These are phyloP conservation scores for Ilex aquifolium DNA, from an alignment of 257 asterid genomes.

Conservation along the genomic window DNA sequence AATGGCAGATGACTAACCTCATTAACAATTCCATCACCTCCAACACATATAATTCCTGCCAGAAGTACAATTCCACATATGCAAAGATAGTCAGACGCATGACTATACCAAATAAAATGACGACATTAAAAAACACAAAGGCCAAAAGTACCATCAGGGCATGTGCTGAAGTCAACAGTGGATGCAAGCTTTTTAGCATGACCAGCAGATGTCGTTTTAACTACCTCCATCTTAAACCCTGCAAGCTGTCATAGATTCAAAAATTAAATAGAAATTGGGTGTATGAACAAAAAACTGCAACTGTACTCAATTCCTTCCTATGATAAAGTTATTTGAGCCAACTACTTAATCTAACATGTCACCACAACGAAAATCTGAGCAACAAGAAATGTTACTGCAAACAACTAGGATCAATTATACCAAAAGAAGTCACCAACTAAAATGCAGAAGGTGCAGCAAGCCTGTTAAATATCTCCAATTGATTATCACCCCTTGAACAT, in stretches of 20 bases:
- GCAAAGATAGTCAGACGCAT: conserved; percentile 15
- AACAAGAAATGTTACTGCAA: too few relatives aligned
- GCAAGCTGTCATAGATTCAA: conserved; percentile 61
- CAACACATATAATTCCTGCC: conserved; percentile 96
- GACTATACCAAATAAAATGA: conserved; percentile 9
- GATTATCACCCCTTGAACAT: background rate
- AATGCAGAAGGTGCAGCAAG: background rate
- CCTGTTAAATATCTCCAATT: background rate
- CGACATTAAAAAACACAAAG: conserved; percentile 14
- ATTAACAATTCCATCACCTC: conserved; percentile 96
- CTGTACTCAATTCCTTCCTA: background rate
- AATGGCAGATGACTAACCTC: conserved; percentile 51
- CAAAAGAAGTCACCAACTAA: background rate
- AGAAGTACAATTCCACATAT: conserved; percentile 10
- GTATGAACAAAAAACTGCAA: background rate
- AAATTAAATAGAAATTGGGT: background rate
- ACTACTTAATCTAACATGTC: background rate
- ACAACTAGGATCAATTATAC: background rate
- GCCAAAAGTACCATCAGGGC: conserved; percentile 80
- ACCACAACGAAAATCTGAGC: background rate
- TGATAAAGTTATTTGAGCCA: background rate
- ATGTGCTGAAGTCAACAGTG: conserved; percentile 79
- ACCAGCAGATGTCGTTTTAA: conserved; percentile 92
- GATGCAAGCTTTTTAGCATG: conserved; percentile 96
- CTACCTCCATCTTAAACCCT: conserved; percentile 91